phyloP scores from a whole-genome alignment of 75 land plant genomes.

The Pinus albicaulis region DNA sequence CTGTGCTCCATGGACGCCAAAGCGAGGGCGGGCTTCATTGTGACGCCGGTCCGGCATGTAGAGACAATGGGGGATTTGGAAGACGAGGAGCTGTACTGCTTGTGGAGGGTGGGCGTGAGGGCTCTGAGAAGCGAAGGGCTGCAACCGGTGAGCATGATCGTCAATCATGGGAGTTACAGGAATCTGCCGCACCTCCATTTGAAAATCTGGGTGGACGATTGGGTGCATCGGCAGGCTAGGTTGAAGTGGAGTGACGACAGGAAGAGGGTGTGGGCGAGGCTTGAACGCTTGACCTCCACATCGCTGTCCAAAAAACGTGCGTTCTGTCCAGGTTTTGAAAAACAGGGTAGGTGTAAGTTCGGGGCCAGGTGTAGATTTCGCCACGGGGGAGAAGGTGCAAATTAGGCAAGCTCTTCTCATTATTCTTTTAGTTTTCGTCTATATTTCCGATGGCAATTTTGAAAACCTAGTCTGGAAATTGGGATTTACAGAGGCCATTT shows the following conservation, averaged over 20 bases:
- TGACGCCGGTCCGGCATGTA: conserved; percentile 23
- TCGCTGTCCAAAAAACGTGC: not conserved
- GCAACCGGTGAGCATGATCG: conserved; percentile 17
- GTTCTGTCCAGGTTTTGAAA: not conserved
- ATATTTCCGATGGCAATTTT: too few relatives aligned
- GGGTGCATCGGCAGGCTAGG: too few relatives aligned
- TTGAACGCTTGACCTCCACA: not conserved
- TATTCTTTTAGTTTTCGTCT: too few relatives aligned
- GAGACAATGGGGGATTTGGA: conserved; percentile 22
- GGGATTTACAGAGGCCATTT: too few relatives aligned
- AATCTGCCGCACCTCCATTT: conserved; percentile 29
- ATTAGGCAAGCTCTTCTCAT: too few relatives aligned
- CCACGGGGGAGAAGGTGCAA: not conserved
- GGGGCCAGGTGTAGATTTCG: not conserved
- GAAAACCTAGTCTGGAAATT: too few relatives aligned
- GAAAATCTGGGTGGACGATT: conserved; percentile 11
- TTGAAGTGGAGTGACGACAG: too few relatives aligned
- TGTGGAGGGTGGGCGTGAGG: conserved; percentile 25
- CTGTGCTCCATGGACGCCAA: conserved; percentile 20
- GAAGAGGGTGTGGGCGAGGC: conserved; percentile 9
- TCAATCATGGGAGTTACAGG: conserved; percentile 30
- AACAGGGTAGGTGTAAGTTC: not conserved
- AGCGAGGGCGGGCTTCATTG: conserved; percentile 20
- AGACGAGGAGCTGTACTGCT: conserved; percentile 13
- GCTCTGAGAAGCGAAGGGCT: conserved; percentile 10